A percentile compares a stretch with the other conserved stretches of the same genome.
phyloP scores from a whole-genome alignment of 768 basidiomycete genomes.

The Rhodocollybia butyracea region DNA sequence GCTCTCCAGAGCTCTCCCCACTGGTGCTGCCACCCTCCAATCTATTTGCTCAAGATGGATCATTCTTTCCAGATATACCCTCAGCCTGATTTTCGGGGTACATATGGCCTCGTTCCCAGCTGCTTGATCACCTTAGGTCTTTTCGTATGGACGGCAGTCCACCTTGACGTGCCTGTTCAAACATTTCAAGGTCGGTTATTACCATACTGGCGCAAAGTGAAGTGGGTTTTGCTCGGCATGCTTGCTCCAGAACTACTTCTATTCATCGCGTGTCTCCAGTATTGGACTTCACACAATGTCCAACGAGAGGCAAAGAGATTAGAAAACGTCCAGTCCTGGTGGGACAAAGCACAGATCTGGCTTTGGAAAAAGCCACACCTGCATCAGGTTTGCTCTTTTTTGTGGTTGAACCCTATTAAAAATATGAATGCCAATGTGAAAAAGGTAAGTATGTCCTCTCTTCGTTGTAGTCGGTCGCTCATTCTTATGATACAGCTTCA shows the following conservation, averaged over 20 bases:
- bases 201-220: background rate
- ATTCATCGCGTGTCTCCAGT: background rate
- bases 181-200: background rate
- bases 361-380: no score
- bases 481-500: no score
- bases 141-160: background rate
- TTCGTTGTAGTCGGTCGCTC: no score
- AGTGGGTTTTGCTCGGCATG: background rate
- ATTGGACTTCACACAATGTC: background rate
- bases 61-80: no score
- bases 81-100: background rate
- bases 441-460: no score
- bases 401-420: background rate
- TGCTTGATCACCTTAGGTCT: background rate
- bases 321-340: background rate
- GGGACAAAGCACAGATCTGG: background rate
- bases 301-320: background rate
- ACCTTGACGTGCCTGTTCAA: background rate
- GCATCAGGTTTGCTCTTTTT: background rate
- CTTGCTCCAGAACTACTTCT: background rate
- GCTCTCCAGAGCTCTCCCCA: no score
- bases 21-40: no score
- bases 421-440: no score
- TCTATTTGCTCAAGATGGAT: no score
- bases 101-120: background rate